Evolutionary conservation across 148 eudicot genomes (phyloP), one percentile per base, ranked within the genome.

Genomic region (Mesembryanthemum crystallinum): DNA sequence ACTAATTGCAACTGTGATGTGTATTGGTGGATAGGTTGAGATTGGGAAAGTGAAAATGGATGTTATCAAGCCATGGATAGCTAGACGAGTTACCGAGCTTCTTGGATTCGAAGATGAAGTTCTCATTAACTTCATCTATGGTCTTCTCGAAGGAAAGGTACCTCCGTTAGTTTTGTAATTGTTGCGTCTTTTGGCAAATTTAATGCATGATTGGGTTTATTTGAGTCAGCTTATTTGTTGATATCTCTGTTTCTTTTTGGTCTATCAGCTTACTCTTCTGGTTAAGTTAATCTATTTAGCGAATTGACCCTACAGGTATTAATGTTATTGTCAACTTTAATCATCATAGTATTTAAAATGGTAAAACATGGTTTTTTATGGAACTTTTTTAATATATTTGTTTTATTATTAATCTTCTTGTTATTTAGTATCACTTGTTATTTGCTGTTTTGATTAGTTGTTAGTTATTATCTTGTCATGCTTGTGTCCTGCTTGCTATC

Each of bases 31-130:
- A 66, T 80, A 88, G 98, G 93, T 95, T 84, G 97, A 95, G 76
- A 83, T 83, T 61, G 25, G 94, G 20, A 95, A 95, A 76, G 99
- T 92, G 79, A 89, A 95, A 86, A 95, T 92, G 92, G 99, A 95
- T 82, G 98, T 95, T 15, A 79, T 92, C 79, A 87, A 78, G 80
- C 99, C 99, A 5, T 95, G 98, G 99, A 95, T 95, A 65, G 98
- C 99, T 3, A 81, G 82, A 59, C 81, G 97, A 39, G 98, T 88
- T 42, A 95, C 99, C 5, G 99, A 92, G 77, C 83, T 90, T 32
- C 93, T 95, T 64, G 99, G 98, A 24, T 95, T 95, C 52, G 99
- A 95, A 80, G 99, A 95, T 73, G 99, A 95, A 86, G 97, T 92
- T 76, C 94, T 92, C 67, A 95, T 92, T 77, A 95, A 95, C 77